Evolutionary conservation across 2,329 filamentous ascomycete species (phyloP), one percentile per base, ranked within the genome.

Genomic region (Aspergillus hiratsukae): DNA sequence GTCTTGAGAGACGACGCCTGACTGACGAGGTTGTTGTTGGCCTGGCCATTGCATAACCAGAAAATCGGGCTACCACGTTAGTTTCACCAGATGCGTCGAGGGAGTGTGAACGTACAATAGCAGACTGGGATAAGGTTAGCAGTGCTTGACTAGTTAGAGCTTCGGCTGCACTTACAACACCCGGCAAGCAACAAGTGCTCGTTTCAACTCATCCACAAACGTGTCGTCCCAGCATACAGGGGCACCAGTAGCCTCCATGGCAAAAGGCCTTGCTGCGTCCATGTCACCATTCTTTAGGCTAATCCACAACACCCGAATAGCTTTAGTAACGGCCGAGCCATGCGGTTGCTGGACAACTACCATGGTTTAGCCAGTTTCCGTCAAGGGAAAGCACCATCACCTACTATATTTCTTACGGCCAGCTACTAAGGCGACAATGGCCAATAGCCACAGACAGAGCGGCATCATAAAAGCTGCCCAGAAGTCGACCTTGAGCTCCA

Each of bases 391-490:
- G 10, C 5, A 28, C 27, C 10, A 2, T 19, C 3, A 14, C n/a
- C 2, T 50, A 50, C 48, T n/a, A 31, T 50, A 50, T 50, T n/a
- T 50, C 48, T 19, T 27, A 10, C 28, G 48, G 10, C 48, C 52
- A 19, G 17, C 45, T 10, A 50, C 19, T 5, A 54, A 35, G 1
- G 52, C 52, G 1, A 45, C 5, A 6, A 54, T 50, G 6, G 52
- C 52, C 31, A 54, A 17, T 11, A 40, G 9, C 52, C 52, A 54
- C n/a, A 54, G 48, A 7, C 45, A 50, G 17, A 50, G 41, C 4
- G 52, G 52, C 4, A 50, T 19, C 46, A 54, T 35, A 35, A 54
- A 54, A 1, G 52, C 52, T 11, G 52, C 52, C 52, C 52, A 54
- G 25, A 54, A 54, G 37, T 41, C 52, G 1, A 54, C 46, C 27